phyloP scores from a whole-genome alignment of 371 early-diverging fungal genomes.

The Mucor circinelloides region DNA sequence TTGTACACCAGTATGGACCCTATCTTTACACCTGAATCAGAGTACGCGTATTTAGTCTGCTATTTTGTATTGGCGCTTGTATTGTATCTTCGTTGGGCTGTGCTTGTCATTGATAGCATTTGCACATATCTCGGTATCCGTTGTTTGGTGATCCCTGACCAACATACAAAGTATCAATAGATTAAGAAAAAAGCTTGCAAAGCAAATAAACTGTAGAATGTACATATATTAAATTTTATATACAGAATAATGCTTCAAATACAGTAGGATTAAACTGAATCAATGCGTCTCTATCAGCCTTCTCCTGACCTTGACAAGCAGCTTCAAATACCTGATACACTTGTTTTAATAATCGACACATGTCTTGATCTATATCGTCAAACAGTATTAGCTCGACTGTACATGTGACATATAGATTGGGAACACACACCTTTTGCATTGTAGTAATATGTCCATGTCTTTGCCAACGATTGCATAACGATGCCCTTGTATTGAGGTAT shows the following conservation, averaged over 20 bases:
- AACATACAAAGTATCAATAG: slow-evolving; percentile 15
- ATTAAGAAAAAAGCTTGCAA: not conserved
- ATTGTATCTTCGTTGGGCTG: slow-evolving; percentile 82
- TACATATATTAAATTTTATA: not conserved
- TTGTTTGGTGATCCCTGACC: slow-evolving; percentile 73
- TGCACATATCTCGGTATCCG: slow-evolving; percentile 83
- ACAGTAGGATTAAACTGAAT: slow-evolving; percentile 9
- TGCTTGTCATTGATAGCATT: slow-evolving; percentile 83
- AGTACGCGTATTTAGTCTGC: slow-evolving; percentile 64
- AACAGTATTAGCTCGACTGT: not conserved
- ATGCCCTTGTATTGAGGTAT: slow-evolving; percentile 24
- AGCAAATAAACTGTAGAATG: not conserved
- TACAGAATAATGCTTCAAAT: slow-evolving; percentile 15
- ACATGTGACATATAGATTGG: not conserved
- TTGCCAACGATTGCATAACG: slow-evolving; percentile 29
- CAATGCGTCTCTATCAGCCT: slow-evolving; percentile 20
- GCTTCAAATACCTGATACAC: slow-evolving; percentile 19
- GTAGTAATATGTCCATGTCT: slow-evolving; percentile 29
- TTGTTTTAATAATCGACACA: slow-evolving; percentile 19
- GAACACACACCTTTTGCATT: slow-evolving; percentile 2
- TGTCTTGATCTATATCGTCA: slow-evolving; percentile 11
- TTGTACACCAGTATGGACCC: slow-evolving; percentile 48
- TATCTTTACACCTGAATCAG: slow-evolving; percentile 55
- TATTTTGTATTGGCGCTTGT: slow-evolving; percentile 66
- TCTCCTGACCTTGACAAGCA: slow-evolving; percentile 26